Base-by-base conservation (phyloP, 208 protist genomes). In the Trypanosoma boissoni region DNA sequence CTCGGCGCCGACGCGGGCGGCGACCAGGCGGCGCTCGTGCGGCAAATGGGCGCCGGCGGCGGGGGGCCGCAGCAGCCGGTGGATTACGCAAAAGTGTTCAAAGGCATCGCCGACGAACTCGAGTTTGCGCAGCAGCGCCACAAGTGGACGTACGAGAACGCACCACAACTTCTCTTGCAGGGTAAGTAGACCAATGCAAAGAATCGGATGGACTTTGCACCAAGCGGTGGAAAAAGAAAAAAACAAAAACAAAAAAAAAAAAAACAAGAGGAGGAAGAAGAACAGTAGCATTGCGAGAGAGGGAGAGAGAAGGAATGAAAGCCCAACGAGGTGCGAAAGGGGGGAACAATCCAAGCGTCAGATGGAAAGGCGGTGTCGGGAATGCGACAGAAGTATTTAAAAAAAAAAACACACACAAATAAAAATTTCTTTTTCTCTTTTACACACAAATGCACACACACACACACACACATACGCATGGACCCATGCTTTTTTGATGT, bases 41-140 rank as follows among this genome's bases (percentile, higher is more conserved):
- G 74, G 21, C 75, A 91, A 67, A 83, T 91, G 70, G 64, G 58
- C 48, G n/a, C n/a, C n/a, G n/a, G n/a, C n/a, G 62, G 52, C 3
- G 69, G 72, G 16, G 67, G 62, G 5, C 67, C 80, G 2, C 70
- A 62, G 0, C 75, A 86, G 52, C 86, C 89, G 16, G 80, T 86
- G 20, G 78, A 92, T 64, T 92, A 84, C 58, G 57, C 52, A 18
- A 88, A 91, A 54, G 58, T 95, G n/a, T 95, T 86, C 65, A 84
- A 89, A 62, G 73, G 83, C 42, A 58, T 93, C 7, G 56, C 76
- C 7, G 75, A 80, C 36, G 85, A 95, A 62, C 59, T 95, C 44
- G 75, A 83, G 52, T 86, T 86, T 53, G 68, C 58, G 34, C 80
- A 81, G 62, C 68, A 81, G n/a, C 73, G 68, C 44, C 81, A 91